Evolutionary conservation across 148 eudicot species (phyloP).

Genomic region (Limonium bicolor): DNA sequence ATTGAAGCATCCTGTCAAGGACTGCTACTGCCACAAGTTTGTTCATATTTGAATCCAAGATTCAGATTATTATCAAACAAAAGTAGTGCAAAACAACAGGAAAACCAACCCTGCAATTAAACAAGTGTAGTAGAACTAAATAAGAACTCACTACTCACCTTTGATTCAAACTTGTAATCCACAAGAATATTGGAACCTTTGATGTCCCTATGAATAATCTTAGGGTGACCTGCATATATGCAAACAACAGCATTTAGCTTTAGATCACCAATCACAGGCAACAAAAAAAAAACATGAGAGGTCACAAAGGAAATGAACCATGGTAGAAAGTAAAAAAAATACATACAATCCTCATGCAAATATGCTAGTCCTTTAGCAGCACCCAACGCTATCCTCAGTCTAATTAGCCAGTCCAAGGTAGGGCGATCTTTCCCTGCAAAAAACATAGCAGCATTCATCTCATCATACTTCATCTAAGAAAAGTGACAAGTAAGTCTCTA

Average conservation of each 20-base stretch:
- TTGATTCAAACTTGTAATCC: conserved; percentile 83
- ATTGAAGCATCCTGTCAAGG: too few relatives aligned
- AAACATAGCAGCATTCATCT: neutral
- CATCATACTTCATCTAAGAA: neutral
- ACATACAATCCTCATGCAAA: conserved; percentile 10
- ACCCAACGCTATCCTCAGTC: conserved; percentile 9
- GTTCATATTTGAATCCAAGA: too few relatives aligned
- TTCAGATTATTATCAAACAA: too few relatives aligned
- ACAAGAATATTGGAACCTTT: conserved; percentile 90
- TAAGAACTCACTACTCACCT: conserved; percentile 29
- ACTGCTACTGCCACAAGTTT: too few relatives aligned
- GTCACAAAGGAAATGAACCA: neutral
- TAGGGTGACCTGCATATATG: conserved; percentile 71
- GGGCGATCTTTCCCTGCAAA: conserved; percentile 7
- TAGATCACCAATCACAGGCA: too few relatives aligned
- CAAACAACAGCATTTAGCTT: conserved; percentile 4
- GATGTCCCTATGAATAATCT: conserved; percentile 93
- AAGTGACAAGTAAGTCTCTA: neutral
- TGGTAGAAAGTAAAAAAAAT: neutral
- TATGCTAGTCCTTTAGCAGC: conserved; percentile 10
- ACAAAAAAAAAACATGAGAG: too few relatives aligned
- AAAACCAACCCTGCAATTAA: neutral
- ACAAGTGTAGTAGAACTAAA: neutral
- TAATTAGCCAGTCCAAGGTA: conserved; percentile 7
- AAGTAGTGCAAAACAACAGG: too few relatives aligned